Conservation (phyloP, 78 protist genomes). For the Anaeramoeba ignava region DNA sequence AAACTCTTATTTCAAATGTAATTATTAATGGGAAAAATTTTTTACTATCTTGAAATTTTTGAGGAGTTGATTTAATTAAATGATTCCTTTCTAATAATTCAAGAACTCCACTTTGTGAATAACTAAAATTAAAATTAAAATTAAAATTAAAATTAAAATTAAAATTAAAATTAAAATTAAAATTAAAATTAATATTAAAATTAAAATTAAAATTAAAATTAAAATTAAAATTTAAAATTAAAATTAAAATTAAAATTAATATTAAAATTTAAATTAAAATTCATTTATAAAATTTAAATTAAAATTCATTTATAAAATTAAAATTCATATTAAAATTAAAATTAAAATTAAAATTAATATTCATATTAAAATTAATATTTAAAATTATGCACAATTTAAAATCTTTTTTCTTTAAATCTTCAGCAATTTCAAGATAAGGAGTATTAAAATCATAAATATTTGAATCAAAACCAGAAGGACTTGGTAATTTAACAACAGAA, state of each 20-base stretch:
- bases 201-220: background rate
- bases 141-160: background rate
- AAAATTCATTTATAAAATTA: background rate
- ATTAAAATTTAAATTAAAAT: background rate
- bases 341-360: background rate
- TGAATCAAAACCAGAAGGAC: background rate
- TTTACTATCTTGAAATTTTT: background rate
- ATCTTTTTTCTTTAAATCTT: background rate
- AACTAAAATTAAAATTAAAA: background rate
- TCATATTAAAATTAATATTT: background rate
- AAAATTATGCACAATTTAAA: background rate
- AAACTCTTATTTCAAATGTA: background rate
- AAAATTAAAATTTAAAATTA: background rate
- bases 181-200: background rate
- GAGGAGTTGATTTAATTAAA: background rate
- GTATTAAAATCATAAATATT: background rate
- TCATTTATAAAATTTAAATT: background rate
- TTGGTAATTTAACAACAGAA: background rate
- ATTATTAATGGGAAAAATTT: background rate
- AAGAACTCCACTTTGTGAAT: background rate
- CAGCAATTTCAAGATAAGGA: background rate
- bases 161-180: background rate
- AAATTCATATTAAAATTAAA: background rate
- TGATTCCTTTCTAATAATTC: background rate
- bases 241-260: background rate